These are phyloP conservation scores for Protomyces inundatus DNA, from an alignment of 1,139 yeast species.

Conservation along the genomic window DNA sequence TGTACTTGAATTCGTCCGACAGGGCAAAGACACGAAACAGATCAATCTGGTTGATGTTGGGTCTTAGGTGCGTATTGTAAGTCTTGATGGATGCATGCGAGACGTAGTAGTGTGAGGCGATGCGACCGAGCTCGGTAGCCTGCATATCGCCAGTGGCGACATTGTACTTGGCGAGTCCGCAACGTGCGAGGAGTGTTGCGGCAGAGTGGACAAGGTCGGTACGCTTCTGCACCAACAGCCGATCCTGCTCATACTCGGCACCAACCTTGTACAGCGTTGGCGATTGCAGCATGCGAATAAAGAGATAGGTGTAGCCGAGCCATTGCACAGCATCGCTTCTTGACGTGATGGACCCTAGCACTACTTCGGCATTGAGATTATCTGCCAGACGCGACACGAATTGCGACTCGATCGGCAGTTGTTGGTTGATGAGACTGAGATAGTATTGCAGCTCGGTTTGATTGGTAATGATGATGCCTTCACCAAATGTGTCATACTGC, in stretches of 20 bases:
- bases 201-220: constrained; percentile 74
- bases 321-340: constrained; percentile 68
- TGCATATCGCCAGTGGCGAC: constrained; percentile 45
- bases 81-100: constrained; percentile 60
- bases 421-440: constrained; percentile 81
- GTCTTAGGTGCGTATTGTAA: constrained; percentile 58
- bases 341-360: constrained; percentile 58
- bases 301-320: constrained; percentile 75
- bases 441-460: constrained; percentile 84
- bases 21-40: constrained; percentile 67
- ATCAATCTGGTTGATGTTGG: constrained; percentile 62
- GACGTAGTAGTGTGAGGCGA: constrained; percentile 84
- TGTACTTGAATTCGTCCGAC: constrained; percentile 78
- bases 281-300: constrained; percentile 68
- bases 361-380: constrained; percentile 80
- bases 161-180: constrained; percentile 55
- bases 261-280: constrained; percentile 76
- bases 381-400: constrained; percentile 67
- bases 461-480: constrained; percentile 86
- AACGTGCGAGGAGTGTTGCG: constrained; percentile 50
- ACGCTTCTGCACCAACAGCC: constrained; percentile 49
- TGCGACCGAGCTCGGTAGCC: constrained; percentile 73
- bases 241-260: constrained; percentile 55
- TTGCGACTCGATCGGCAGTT: constrained; percentile 88
- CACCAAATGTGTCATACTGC: constrained; percentile 84